These are phyloP conservation scores for Coemansia sp. DNA, from an alignment of 192 early-diverging fungal genomes.

Conservation along the genomic window DNA sequence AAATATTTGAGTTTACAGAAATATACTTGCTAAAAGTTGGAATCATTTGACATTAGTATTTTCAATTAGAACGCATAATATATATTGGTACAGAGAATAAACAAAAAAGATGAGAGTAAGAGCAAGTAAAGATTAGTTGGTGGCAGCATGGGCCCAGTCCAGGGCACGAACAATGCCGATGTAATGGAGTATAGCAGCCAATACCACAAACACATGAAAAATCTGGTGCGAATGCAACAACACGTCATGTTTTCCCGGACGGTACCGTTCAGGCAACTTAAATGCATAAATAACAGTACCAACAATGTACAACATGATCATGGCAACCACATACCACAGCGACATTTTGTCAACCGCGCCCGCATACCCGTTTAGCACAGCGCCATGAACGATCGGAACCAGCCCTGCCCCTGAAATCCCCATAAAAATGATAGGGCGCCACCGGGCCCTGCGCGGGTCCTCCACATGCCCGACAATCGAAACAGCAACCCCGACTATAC, in stretches of 20 bases:
- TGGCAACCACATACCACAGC: slow-evolving; percentile 63
- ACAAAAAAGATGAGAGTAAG: background rate
- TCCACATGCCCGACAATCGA: slow-evolving; percentile 63
- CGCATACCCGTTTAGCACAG: slow-evolving; percentile 65
- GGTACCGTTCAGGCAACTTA: slow-evolving; percentile 77
- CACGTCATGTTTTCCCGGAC: slow-evolving; percentile 78
- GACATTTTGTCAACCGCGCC: slow-evolving; percentile 55
- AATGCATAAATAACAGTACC: slow-evolving; percentile 84
- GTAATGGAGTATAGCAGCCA: slow-evolving; percentile 72
- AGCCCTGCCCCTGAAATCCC: slow-evolving; percentile 73
- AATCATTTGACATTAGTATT: too few relatives aligned
- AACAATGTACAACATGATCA: slow-evolving; percentile 71
- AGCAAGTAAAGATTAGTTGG: background rate
- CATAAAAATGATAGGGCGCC: slow-evolving; percentile 77
- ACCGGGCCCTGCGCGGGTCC: slow-evolving; percentile 66
- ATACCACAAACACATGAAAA: slow-evolving; percentile 81
- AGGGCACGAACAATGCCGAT: slow-evolving; percentile 64
- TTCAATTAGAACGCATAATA: too few relatives aligned
- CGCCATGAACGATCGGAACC: slow-evolving; percentile 72
- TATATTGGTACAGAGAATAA: background rate
- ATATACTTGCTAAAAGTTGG: too few relatives aligned
- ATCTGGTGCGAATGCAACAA: slow-evolving; percentile 87
- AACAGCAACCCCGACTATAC: slow-evolving; percentile 61
- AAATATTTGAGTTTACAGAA: too few relatives aligned
- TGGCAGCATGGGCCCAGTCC: slow-evolving; percentile 23